phyloP scores from a whole-genome alignment of 331 rosid genomes.

The Pyrus hybrid region DNA sequence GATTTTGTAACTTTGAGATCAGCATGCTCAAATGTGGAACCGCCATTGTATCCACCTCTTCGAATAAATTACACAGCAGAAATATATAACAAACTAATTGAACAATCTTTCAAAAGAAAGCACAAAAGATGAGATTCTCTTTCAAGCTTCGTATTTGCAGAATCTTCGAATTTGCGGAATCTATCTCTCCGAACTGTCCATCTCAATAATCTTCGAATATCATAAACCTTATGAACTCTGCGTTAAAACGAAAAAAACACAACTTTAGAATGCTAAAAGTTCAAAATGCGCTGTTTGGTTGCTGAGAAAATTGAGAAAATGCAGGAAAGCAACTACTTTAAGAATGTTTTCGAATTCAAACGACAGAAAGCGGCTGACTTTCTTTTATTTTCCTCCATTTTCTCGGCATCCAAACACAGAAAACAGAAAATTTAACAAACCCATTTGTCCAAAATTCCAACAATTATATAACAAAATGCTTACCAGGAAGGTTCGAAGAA shows the following conservation, averaged over 20 bases:
- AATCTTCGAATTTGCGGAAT: slow-evolving; percentile 8
- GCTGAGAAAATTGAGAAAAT: not conserved
- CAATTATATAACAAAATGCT: slow-evolving; percentile 16
- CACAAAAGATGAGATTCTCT: slow-evolving; percentile 1
- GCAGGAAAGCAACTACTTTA: not conserved
- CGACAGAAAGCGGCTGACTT: not conserved
- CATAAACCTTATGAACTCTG: slow-evolving; percentile 30
- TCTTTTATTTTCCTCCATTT: not conserved
- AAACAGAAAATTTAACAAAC: not conserved
- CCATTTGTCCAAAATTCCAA: not conserved
- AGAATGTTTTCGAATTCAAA: not conserved
- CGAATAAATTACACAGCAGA: not conserved
- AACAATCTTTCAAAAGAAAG: not conserved
- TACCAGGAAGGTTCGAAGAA: slow-evolving; percentile 28
- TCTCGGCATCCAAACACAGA: slow-evolving; percentile 2
- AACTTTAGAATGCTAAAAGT: not conserved
- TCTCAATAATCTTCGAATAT: slow-evolving; percentile 18
- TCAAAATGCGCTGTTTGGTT: not conserved
- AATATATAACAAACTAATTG: not conserved
- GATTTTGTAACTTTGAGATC: slow-evolving; percentile 34
- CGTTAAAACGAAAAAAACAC: slow-evolving; percentile 4
- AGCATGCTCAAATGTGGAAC: slow-evolving; percentile 24
- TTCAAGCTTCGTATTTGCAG: slow-evolving; percentile 4
- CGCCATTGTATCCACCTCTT: slow-evolving; percentile 50
- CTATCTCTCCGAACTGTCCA: slow-evolving; percentile 65